Base-by-base conservation (phyloP, 371 early-diverging fungal species). In the Mucor irregularis region DNA sequence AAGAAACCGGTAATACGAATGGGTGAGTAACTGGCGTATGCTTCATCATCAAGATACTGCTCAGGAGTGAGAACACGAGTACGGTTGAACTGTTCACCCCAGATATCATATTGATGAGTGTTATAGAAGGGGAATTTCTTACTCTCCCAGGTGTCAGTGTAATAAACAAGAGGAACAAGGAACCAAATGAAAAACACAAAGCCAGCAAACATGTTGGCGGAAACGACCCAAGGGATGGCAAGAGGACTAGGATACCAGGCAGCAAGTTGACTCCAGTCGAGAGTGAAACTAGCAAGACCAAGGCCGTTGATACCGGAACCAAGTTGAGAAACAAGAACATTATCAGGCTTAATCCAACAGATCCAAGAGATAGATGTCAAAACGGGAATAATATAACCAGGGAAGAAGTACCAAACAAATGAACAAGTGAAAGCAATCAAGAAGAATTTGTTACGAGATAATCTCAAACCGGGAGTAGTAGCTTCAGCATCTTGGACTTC, bases 1-100 rank as follows among this genome's bases (percentile, higher is more conserved):
- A 92, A 91, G 59, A 82, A 84, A 16, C 83, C 75, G 8, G 91
- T 82, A 69, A 92, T 84, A 65, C 86, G 82, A 13, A 94, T 82
- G 5, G 91, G 92, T 4, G 83, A 80, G 59, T 87, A 83, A 5
- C 56, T 69, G 2, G 75, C 80, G 58, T 90, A 91, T 33, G 75
- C 83, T 17, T 78, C 70, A 34, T 80, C 72, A 48, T 88, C 75
- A 40, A 90, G 69, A 25, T 76, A 71, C 34, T 80, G 75, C 9
- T 82, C 82, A n/a, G 68, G 62, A 11, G 80, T 80, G 53, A 88
- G 68, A 17, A 89, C 74, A 49, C 66, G 68, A 13, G 73, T 58
- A 16, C 81, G 80, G 45, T 84, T 77, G 64, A 86, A 83, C 7
- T 64, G 50, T 1, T 73, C 67, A 1, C 66, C 70, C 55, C 56